A percentile compares a stretch with the other conserved stretches of the same genome.
These are phyloP conservation scores for Mycena capillaripes DNA, from an alignment of 768 basidiomycete genomes.

Conservation along the genomic window DNA sequence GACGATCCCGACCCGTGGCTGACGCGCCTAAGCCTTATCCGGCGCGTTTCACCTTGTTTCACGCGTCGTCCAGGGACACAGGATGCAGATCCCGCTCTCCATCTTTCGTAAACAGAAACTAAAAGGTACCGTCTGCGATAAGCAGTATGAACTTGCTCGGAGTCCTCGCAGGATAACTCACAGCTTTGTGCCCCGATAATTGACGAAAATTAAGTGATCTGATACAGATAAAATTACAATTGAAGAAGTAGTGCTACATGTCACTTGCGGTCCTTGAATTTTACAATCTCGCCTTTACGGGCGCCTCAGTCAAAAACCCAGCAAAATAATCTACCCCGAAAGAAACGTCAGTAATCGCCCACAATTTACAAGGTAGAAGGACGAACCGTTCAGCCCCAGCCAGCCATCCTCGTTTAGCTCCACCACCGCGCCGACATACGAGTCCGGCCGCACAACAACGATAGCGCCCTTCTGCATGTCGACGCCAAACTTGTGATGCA, in stretches of 20 bases:
- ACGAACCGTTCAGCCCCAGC: constrained; percentile 33
- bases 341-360: neutral
- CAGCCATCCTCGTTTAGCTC: constrained; percentile 41
- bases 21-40: too few relatives aligned
- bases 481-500: constrained; percentile 34
- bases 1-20: too few relatives aligned
- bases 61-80: too few relatives aligned
- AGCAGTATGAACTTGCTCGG: too few relatives aligned
- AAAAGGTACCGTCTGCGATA: too few relatives aligned
- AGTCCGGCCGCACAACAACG: constrained; percentile 47
- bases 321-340: constrained; percentile 32
- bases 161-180: too few relatives aligned
- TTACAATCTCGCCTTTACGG: constrained; percentile 11
- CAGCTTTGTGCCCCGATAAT: constrained; percentile 3
- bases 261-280: neutral
- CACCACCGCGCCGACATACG: constrained; percentile 46
- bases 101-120: too few relatives aligned
- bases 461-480: constrained; percentile 42
- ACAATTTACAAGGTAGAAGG: neutral
- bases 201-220: neutral
- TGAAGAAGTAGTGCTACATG: neutral
- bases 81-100: too few relatives aligned
- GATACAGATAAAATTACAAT: constrained; percentile 11
- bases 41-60: too few relatives aligned
- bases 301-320: constrained; percentile 26